phyloP scores from a whole-genome alignment of 140 eudicot species.

The Oenanthe javanica region DNA sequence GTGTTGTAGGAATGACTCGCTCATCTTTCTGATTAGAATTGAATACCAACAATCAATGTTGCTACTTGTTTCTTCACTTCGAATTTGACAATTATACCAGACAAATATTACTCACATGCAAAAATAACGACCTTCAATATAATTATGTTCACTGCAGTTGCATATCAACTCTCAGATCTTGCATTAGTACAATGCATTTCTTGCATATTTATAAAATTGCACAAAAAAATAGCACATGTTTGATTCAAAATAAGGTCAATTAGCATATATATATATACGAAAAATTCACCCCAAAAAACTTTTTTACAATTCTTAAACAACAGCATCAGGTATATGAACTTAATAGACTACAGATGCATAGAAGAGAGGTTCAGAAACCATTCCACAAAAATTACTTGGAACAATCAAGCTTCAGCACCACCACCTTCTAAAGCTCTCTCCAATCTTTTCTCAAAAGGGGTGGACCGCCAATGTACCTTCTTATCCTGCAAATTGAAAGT shows the following conservation, averaged over 20 bases:
- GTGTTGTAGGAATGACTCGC: neutral
- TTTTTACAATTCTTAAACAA: constrained; percentile 16
- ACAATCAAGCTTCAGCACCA: constrained; percentile 29
- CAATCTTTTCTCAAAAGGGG: constrained; percentile 85
- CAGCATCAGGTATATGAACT: constrained; percentile 1
- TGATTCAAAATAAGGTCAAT: neutral
- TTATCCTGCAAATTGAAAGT: constrained; percentile 54
- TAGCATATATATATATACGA: neutral
- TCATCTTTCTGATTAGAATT: neutral
- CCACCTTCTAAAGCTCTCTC: constrained; percentile 69
- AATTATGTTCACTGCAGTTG: neutral
- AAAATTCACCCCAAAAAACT: constrained; percentile 13
- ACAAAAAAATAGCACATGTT: neutral
- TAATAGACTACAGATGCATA: constrained; percentile 4
- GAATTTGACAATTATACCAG: neutral
- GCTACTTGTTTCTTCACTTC: neutral
- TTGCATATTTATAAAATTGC: neutral
- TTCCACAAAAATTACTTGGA: constrained; percentile 12
- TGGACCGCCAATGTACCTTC: constrained; percentile 79
- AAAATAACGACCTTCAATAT: neutral
- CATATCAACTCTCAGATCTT: neutral
- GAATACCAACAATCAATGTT: neutral
- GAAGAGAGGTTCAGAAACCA: neutral
- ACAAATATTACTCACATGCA: neutral
- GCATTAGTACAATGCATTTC: neutral